Evolutionary conservation across 2,329 filamentous ascomycete genomes (phyloP).

Genomic region (Epichloe sp.): DNA sequence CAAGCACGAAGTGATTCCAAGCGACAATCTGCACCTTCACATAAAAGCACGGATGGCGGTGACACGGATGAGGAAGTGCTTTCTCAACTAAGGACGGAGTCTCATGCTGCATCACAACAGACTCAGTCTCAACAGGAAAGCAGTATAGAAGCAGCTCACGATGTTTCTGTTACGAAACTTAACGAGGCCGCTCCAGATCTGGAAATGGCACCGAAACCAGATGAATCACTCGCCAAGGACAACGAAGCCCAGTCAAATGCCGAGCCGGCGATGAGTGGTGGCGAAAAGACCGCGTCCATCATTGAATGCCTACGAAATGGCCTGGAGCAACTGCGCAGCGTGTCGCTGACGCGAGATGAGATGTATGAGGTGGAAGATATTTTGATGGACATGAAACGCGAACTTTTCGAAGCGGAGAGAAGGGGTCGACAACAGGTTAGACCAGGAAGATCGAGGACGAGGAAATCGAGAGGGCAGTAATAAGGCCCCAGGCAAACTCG

Average conservation of each 20-base stretch:
- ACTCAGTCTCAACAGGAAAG: constrained; percentile 14
- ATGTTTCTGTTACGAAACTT: not conserved
- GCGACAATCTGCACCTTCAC: constrained; percentile 4
- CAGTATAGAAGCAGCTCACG: not conserved
- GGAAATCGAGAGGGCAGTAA: constrained; percentile 5
- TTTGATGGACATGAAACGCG: constrained; percentile 64
- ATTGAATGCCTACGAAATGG: constrained; percentile 21
- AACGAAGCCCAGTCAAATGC: constrained; percentile 4
- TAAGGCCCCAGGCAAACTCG: constrained; percentile 3
- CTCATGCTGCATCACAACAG: constrained; percentile 24
- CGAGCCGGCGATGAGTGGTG: constrained; percentile 2
- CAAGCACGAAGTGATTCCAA: not conserved
- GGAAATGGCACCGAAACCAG: not conserved
- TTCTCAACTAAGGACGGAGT: constrained; percentile 28
- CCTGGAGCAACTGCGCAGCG: constrained; percentile 44
- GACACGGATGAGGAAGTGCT: constrained; percentile 29
- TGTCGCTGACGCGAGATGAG: constrained; percentile 49
- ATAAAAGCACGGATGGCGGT: constrained; percentile 11
- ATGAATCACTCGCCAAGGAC: constrained; percentile 2
- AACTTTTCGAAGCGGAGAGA: constrained; percentile 57
- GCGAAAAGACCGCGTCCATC: constrained; percentile 13
- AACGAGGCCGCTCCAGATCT: not conserved
- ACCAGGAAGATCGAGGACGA: constrained; percentile 12
- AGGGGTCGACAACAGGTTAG: constrained; percentile 26
- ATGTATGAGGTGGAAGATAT: constrained; percentile 63